phyloP scores from a whole-genome alignment of 225 moss, liverwort and hornwort species.

The Thuidium tamariscinum region DNA sequence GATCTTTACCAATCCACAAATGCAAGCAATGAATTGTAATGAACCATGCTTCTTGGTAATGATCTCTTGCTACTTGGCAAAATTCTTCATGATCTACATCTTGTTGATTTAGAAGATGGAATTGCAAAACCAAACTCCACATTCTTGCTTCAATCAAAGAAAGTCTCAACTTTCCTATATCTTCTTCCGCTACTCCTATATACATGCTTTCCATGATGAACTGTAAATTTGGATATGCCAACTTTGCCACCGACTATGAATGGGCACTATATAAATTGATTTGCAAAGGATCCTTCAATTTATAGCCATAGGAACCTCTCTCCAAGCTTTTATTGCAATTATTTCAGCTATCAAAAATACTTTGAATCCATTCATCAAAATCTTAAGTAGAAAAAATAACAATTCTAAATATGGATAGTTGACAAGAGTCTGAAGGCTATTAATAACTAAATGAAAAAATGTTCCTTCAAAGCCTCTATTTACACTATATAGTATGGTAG shows the following conservation, averaged over 20 bases:
- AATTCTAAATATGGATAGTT: neutral
- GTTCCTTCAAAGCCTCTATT: neutral
- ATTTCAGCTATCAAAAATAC: neutral
- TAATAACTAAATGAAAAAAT: neutral
- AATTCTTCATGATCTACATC: neutral
- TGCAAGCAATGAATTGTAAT: neutral
- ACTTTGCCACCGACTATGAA: slow-evolving; percentile 4
- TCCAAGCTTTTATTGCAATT: neutral
- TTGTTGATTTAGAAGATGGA: neutral
- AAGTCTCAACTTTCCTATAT: slow-evolving; percentile 4
- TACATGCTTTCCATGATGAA: slow-evolving; percentile 15
- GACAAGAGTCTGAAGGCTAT: neutral
- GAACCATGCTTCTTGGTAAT: neutral
- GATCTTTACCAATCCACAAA: neutral
- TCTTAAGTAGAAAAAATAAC: neutral
- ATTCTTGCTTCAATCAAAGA: neutral
- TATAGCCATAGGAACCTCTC: neutral
- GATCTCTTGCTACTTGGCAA: neutral
- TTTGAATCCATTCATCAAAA: neutral
- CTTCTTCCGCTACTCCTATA: neutral
- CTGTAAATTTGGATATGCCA: neutral
- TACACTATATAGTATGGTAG: neutral
- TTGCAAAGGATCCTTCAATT: neutral
- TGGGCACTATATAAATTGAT: neutral
- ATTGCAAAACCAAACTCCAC: neutral